Conservation (phyloP, 306 rosid genomes). For the Cucumis hystrix region DNA sequence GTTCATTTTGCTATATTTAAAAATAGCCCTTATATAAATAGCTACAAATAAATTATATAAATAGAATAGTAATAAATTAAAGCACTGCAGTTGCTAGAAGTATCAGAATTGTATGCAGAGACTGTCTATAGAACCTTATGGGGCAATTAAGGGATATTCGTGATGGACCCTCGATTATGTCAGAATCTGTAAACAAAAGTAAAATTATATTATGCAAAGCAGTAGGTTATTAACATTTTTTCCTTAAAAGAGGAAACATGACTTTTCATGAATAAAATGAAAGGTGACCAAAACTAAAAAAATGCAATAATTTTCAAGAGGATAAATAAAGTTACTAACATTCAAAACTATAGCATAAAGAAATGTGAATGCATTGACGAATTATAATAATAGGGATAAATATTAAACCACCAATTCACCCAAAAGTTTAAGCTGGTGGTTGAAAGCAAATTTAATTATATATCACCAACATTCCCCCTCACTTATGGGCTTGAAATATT, state of each 20-base stretch:
- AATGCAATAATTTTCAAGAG: too few species aligned
- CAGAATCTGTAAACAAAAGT: conserved; percentile 37
- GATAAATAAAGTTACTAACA: background rate
- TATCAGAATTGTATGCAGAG: conserved; percentile 19
- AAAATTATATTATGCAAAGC: background rate
- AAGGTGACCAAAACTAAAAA: too few species aligned
- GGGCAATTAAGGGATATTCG: conserved; percentile 91
- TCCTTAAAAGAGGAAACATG: too few species aligned
- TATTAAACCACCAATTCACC: too few species aligned
- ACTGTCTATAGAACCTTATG: conserved; percentile 38
- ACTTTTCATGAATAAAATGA: too few species aligned
- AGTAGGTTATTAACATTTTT: background rate
- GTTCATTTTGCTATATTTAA: too few species aligned
- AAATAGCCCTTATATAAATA: too few species aligned
- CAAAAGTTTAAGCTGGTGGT: too few species aligned
- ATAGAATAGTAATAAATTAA: background rate
- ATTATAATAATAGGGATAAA: background rate
- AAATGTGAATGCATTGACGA: background rate
- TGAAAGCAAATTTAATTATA: too few species aligned
- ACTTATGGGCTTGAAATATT: too few species aligned
- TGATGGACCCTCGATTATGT: conserved; percentile 80
- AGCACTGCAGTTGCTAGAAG: background rate
- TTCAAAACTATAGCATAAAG: background rate
- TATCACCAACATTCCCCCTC: too few species aligned
- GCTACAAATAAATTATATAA: background rate